A percentile compares a stretch with the other conserved stretches of the same genome.
These are phyloP conservation scores for Cryptococcus depauperatus DNA, from an alignment of 1,284 basidiomycete species.

Conservation along the genomic window DNA sequence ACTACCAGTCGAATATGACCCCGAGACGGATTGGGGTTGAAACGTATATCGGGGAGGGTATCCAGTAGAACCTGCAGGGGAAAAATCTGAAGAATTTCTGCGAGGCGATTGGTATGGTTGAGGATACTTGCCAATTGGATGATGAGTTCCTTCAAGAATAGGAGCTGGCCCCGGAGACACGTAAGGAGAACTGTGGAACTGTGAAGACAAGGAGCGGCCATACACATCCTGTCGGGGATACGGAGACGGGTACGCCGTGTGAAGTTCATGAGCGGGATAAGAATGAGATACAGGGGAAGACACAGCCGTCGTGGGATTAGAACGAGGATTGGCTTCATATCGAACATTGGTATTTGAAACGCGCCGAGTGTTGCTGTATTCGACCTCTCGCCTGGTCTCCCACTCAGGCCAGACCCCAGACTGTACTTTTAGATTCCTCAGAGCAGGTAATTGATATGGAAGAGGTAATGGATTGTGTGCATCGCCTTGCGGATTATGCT, in stretches of 20 bases:
- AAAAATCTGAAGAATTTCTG: background rate
- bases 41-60: background rate
- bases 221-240: background rate
- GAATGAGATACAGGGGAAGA: slow-evolving; percentile 13
- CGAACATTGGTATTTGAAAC: slow-evolving; percentile 4
- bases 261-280: slow-evolving; percentile 9
- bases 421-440: slow-evolving; percentile 31
- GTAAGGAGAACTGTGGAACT: background rate
- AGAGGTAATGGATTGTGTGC: slow-evolving; percentile 33
- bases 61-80: too few species aligned
- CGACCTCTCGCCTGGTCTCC: slow-evolving; percentile 33
- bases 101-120: slow-evolving; percentile 4
- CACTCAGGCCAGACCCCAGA: slow-evolving; percentile 43
- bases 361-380: slow-evolving; percentile 9
- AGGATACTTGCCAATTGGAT: slow-evolving; percentile 9
- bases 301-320: slow-evolving; percentile 8
- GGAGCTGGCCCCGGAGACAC: background rate
- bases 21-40: background rate
- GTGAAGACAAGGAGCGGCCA: background rate
- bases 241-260: slow-evolving; percentile 9
- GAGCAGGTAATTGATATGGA: slow-evolving; percentile 37
- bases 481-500: slow-evolving; percentile 40
- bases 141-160: background rate
- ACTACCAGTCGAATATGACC: background rate
- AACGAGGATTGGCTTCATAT: background rate